A percentile compares a stretch with the other conserved stretches of the same genome.
Evolutionary conservation across 2,329 filamentous ascomycete species (phyloP).

Genomic region (Phyllosticta citrichinensis): DNA sequence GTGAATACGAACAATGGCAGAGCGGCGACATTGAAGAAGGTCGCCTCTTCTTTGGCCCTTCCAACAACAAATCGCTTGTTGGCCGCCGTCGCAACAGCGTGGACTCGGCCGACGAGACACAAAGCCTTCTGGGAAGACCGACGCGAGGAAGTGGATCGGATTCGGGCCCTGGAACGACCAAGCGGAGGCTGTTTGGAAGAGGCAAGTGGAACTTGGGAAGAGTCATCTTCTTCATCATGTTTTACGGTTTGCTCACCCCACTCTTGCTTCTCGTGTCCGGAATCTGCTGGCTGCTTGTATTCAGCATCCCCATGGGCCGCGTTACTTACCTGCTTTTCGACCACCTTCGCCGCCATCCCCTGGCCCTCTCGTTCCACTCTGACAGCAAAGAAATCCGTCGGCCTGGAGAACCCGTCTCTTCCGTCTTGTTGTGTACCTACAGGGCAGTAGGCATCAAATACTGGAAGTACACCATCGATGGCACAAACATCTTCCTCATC

Average conservation of each 20-base stretch:
- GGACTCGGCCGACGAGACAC: slow-evolving; percentile 80
- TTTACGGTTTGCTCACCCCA: slow-evolving; percentile 86
- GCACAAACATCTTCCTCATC: slow-evolving; percentile 98
- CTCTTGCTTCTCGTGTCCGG: slow-evolving; percentile 75
- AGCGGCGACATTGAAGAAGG: slow-evolving; percentile 94
- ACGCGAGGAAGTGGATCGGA: slow-evolving; percentile 39
- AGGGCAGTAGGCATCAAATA: slow-evolving; percentile 88
- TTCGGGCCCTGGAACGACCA: slow-evolving; percentile 20
- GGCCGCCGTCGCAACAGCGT: slow-evolving; percentile 81
- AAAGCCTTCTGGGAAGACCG: slow-evolving; percentile 70
- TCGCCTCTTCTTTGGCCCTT: slow-evolving; percentile 86
- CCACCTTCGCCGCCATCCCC: slow-evolving; percentile 82
- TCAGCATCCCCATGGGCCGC: slow-evolving; percentile 97
- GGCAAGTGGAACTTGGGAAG: slow-evolving; percentile 92
- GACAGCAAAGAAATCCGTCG: slow-evolving; percentile 66
- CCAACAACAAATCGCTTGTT: slow-evolving; percentile 62
- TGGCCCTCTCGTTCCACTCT: slow-evolving; percentile 87
- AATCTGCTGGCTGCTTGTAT: slow-evolving; percentile 93
- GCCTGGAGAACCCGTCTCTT: slow-evolving; percentile 62
- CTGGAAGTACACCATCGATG: slow-evolving; percentile 98
- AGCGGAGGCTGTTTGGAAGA: slow-evolving; percentile 82
- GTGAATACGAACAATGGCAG: slow-evolving; percentile 98
- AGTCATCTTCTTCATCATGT: slow-evolving; percentile 92
- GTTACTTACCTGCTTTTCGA: slow-evolving; percentile 82
- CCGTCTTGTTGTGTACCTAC: slow-evolving; percentile 92